phyloP scores from a whole-genome alignment of 805 yeast species.

The Yarrowia hollandica region DNA sequence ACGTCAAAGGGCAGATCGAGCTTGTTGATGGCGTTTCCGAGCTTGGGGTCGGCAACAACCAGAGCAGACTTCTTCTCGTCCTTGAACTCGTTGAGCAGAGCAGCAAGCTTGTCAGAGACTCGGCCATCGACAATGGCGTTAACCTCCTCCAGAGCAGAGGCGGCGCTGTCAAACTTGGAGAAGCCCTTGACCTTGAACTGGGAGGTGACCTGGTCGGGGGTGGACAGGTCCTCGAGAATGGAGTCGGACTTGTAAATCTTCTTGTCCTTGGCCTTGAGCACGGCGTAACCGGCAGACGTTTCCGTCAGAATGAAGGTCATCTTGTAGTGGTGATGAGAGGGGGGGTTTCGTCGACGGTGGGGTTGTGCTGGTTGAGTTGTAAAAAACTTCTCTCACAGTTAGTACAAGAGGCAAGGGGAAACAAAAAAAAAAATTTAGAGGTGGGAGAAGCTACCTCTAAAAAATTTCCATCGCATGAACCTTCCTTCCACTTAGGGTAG shows the following conservation, averaged over 20 bases:
- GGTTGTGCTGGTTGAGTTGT: not conserved
- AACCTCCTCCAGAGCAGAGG: conserved; percentile 94
- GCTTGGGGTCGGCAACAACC: conserved; percentile 90
- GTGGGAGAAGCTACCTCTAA: not conserved
- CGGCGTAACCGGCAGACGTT: conserved; percentile 98
- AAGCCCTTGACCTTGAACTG: conserved; percentile 94
- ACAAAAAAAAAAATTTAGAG: conserved; percentile 16
- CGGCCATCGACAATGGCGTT: conserved; percentile 90
- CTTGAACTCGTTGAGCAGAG: conserved; percentile 52
- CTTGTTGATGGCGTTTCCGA: conserved; percentile 95
- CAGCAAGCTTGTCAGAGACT: conserved; percentile 80
- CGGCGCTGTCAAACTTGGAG: conserved; percentile 91
- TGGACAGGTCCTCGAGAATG: conserved; percentile 71
- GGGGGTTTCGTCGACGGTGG: too few relatives aligned
- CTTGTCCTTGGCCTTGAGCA: conserved; percentile 95
- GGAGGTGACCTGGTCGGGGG: conserved; percentile 80
- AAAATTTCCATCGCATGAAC: conserved; percentile 2
- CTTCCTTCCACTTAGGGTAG: not conserved
- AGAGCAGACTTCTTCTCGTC: conserved; percentile 67
- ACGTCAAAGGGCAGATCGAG: conserved; percentile 75
- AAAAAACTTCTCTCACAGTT: not conserved
- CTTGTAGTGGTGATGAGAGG: not conserved
- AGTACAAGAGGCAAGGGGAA: too few relatives aligned
- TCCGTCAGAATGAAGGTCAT: conserved; percentile 71
- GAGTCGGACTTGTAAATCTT: conserved; percentile 85